Evolutionary conservation across 495 filamentous ascomycete genomes (phyloP).

Genomic region (Chaetomium tenue): DNA sequence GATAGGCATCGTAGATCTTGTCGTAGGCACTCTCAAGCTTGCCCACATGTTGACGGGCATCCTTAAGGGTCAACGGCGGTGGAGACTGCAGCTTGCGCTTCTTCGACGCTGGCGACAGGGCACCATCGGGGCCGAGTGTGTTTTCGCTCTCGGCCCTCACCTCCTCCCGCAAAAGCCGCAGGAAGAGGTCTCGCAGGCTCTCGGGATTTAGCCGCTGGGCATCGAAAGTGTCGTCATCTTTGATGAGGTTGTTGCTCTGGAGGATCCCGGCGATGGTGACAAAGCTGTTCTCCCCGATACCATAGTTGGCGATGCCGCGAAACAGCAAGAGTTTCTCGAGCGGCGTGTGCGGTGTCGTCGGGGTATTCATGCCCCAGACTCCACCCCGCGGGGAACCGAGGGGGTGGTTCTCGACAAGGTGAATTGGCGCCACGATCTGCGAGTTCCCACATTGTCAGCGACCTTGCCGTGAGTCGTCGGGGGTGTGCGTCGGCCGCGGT

Average conservation of each 20-base stretch:
- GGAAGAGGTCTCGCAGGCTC: conserved; percentile 72
- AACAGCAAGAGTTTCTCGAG: conserved; percentile 89
- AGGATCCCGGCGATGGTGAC: conserved; percentile 69
- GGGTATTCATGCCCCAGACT: conserved; percentile 55
- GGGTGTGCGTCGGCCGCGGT: neutral
- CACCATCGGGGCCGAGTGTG: conserved; percentile 36
- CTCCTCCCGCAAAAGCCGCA: conserved; percentile 73
- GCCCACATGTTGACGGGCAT: conserved; percentile 61
- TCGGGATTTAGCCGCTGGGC: conserved; percentile 71
- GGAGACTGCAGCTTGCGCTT: conserved; percentile 73
- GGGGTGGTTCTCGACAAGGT: conserved; percentile 50
- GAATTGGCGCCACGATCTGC: conserved; percentile 54
- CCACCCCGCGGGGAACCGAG: conserved; percentile 57
- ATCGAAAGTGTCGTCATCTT: conserved; percentile 66
- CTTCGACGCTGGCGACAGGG: conserved; percentile 54
- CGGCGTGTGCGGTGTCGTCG: conserved; percentile 61
- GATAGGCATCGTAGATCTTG: conserved; percentile 72
- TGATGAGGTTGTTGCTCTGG: conserved; percentile 66
- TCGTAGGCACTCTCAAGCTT: conserved; percentile 67
- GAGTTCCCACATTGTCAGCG: conserved; percentile 8
- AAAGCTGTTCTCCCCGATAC: conserved; percentile 65
- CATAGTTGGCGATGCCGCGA: conserved; percentile 70
- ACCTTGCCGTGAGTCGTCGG: neutral
- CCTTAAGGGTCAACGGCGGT: conserved; percentile 58
- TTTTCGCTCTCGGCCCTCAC: conserved; percentile 41